These are phyloP conservation scores for Trichoderma koningii DNA, from an alignment of 2,329 filamentous ascomycete genomes.

Conservation along the genomic window DNA sequence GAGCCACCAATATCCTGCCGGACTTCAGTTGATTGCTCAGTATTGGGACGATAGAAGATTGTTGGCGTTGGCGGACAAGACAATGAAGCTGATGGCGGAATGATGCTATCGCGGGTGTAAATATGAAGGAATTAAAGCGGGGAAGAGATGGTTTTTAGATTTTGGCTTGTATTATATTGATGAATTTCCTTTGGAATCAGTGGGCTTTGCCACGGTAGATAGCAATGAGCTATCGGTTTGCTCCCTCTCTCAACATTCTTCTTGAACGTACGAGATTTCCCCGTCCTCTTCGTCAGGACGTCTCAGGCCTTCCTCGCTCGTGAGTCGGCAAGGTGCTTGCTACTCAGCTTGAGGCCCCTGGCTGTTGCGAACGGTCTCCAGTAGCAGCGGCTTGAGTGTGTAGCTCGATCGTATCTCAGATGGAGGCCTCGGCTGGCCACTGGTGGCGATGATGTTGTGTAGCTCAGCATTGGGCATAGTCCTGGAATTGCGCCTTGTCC, in stretches of 20 bases:
- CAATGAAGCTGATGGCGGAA: constrained; percentile 40
- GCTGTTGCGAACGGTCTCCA: background rate
- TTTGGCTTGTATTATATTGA: constrained; percentile 14
- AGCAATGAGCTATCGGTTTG: background rate
- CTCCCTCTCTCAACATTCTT: background rate
- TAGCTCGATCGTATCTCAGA: background rate
- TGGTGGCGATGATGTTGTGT: background rate
- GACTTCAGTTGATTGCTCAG: constrained; percentile 79
- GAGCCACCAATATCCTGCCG: constrained; percentile 43
- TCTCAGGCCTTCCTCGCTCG: background rate
- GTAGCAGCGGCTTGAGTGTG: background rate
- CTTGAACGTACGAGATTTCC: background rate
- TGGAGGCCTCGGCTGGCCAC: no score
- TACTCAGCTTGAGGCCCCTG: background rate
- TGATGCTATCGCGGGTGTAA: constrained; percentile 4
- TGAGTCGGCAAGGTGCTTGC: no score
- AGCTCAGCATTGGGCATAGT: background rate
- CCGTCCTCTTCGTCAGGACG: no score
- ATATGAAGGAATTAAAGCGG: background rate
- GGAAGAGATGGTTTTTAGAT: background rate
- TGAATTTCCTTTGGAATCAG: constrained; percentile 2
- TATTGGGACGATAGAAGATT: constrained; percentile 73
- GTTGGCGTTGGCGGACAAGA: constrained; percentile 56
- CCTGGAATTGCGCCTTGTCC: background rate
- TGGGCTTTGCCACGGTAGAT: background rate